Conservation (phyloP, 495 filamentous ascomycete genomes). For the Podospora tetraspora region DNA sequence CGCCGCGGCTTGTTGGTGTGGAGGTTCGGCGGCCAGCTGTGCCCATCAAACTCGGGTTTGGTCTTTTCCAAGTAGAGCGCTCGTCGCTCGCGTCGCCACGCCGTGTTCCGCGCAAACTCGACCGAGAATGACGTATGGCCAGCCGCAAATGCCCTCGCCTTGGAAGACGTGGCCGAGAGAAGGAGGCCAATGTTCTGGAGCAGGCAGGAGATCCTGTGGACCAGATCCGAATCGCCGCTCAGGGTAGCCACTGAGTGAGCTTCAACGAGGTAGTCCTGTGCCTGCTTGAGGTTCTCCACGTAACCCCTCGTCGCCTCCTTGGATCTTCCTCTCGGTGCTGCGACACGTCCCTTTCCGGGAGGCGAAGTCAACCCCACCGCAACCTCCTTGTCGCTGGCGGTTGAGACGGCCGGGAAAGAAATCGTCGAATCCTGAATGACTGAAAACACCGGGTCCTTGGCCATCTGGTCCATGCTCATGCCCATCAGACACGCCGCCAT, state of each 20-base stretch:
- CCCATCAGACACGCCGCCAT: conserved; percentile 54
- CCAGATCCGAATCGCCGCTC: conserved; percentile 40
- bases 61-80: conserved; percentile 42
- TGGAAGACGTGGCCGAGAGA: conserved; percentile 55
- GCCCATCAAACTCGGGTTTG: conserved; percentile 23
- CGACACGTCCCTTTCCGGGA: conserved; percentile 20
- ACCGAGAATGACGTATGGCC: conserved; percentile 53
- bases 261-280: conserved; percentile 54
- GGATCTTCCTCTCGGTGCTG: conserved; percentile 16
- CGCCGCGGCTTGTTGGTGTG: conserved; percentile 24
- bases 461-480: conserved; percentile 61
- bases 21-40: conserved; percentile 26
- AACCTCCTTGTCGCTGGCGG: conserved; percentile 17
- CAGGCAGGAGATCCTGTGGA: conserved; percentile 54
- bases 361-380: conserved; percentile 28
- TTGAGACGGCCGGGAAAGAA: conserved; percentile 62
- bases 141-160: conserved; percentile 42
- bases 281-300: conserved; percentile 54
- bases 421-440: conserved; percentile 88
- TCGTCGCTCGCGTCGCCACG: conserved; percentile 54
- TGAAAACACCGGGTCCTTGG: conserved; percentile 76
- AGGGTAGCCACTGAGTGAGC: conserved; percentile 50
- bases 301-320: conserved; percentile 42
- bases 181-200: conserved; percentile 60
- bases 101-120: conserved; percentile 59